Percentiles rank a stretch among this genome's conserved stretches.
These are phyloP conservation scores for Entomophthora muscae DNA, from an alignment of 371 early-diverging fungal genomes.

Conservation along the genomic window DNA sequence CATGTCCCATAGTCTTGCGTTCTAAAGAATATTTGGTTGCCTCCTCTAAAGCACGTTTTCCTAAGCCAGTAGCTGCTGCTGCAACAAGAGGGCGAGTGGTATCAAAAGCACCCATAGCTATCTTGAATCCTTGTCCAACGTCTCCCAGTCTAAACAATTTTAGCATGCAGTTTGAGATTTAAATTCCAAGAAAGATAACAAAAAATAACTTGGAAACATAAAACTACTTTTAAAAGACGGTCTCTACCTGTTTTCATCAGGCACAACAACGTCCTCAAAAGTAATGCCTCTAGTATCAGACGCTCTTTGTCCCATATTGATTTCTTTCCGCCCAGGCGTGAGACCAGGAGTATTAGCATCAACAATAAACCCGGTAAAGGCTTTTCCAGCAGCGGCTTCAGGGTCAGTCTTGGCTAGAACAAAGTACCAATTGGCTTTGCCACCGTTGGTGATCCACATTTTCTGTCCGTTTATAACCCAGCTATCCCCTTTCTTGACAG, in stretches of 20 bases:
- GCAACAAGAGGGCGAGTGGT: constrained; percentile 88
- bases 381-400: constrained; percentile 59
- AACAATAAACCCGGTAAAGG: constrained; percentile 92
- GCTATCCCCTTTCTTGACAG: constrained; percentile 66
- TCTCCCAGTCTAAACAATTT: constrained; percentile 23
- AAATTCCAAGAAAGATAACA: constrained; percentile 1
- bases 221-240: no score
- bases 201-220: no score
- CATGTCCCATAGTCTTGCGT: constrained; percentile 90
- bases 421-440: constrained; percentile 97
- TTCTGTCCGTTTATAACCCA: constrained; percentile 82
- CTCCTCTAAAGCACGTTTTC: constrained; percentile 88
- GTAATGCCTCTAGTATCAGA: constrained; percentile 88
- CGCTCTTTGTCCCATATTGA: constrained; percentile 93
- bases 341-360: constrained; percentile 87
- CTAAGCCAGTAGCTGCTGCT: constrained; percentile 79
- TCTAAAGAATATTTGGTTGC: constrained; percentile 76
- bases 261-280: constrained; percentile 88
- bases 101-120: constrained; percentile 96
- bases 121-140: constrained; percentile 79
- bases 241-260: constrained; percentile 57
- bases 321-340: constrained; percentile 80
- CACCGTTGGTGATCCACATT: constrained; percentile 96
- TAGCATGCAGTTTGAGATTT: constrained; percentile 10
- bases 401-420: constrained; percentile 84